Evolutionary conservation across 148 eudicot genomes (phyloP), one percentile per base, ranked within the genome.

Genomic region (Drosera capensis): DNA sequence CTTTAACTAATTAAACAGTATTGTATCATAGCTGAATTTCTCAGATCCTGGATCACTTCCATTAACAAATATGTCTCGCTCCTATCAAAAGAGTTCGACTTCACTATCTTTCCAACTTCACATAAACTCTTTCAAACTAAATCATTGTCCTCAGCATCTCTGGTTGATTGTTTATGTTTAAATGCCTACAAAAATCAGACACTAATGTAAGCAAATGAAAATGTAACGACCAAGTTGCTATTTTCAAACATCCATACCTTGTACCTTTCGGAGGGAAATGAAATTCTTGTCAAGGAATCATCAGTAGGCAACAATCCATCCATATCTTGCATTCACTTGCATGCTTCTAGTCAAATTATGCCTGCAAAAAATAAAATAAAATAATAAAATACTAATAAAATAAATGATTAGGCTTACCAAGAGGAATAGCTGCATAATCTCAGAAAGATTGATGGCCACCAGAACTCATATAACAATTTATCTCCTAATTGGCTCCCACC

Each of bases 301-400:
- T 81, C 88, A 49, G 82, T 57, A 23, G 88, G 72, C 58, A 92
- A 59, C 23, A 92, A 66, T 28, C 99, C 99, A 74, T 92, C 99
- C 94, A 92, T 81, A 51, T 73, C 59, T 71, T 85, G 73, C 99
- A 85, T 61, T 92, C 99, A 55, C 99, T 71, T 77, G 85, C 95
- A 55, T 92, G 95, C 61, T 85, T 92, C 60, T 81, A 85, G 51
- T 92, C 25, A 31, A 19, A 15, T 20, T 29, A 34, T 30, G 21
- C 3, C 23, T 41, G 4, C 23, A 6, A 18, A 0, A 41, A n/a
- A 3, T 22, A 18, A 17, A 17, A 39, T 21, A 36, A 20, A 50
- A 69, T n/a, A n/a, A n/a, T n/a, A n/a, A n/a, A n/a, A n/a, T n/a
- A n/a, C n/a, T n/a, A n/a, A n/a, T n/a, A n/a, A n/a, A n/a, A n/a